These are phyloP conservation scores for Phanerochaete carnosa DNA, from an alignment of 768 basidiomycete species.

Conservation along the genomic window DNA sequence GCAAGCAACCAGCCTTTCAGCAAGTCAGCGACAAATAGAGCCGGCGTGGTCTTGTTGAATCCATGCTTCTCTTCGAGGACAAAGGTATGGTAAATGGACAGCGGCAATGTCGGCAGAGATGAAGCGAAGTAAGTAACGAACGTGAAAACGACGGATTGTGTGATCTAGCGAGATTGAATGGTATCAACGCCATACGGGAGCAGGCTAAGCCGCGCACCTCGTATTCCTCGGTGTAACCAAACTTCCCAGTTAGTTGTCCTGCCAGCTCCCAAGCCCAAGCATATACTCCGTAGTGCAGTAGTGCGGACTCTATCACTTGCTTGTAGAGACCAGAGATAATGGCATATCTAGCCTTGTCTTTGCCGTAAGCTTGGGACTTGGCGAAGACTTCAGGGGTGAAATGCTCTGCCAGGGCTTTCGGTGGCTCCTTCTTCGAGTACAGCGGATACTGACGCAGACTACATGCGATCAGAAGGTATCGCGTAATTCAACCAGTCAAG, in stretches of 20 bases:
- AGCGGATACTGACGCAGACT: conserved; percentile 81
- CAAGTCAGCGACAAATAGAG: conserved; percentile 73
- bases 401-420: conserved; percentile 63
- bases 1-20: conserved; percentile 77
- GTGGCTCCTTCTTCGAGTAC: conserved; percentile 74
- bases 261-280: conserved; percentile 78
- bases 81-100: conserved; percentile 85
- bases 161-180: conserved; percentile 49
- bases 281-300: conserved; percentile 77
- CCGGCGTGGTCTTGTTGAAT: conserved; percentile 90
- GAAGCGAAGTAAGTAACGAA: conserved; percentile 64
- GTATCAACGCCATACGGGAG: neutral
- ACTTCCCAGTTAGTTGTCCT: conserved; percentile 44
- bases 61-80: conserved; percentile 93
- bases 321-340: conserved; percentile 72
- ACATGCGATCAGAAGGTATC: neutral
- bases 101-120: conserved; percentile 67
- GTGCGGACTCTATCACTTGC: conserved; percentile 62
- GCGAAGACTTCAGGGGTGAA: conserved; percentile 70
- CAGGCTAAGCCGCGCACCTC: conserved; percentile 47
- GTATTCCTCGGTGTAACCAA: conserved; percentile 69
- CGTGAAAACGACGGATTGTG: conserved; percentile 78
- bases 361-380: conserved; percentile 90
- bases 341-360: conserved; percentile 84
- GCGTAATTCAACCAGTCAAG: neutral